A percentile compares a stretch with the other conserved stretches of the same genome.
phyloP scores from a whole-genome alignment of 2,329 filamentous ascomycete species.

The Myriosclerotinia curreyana region DNA sequence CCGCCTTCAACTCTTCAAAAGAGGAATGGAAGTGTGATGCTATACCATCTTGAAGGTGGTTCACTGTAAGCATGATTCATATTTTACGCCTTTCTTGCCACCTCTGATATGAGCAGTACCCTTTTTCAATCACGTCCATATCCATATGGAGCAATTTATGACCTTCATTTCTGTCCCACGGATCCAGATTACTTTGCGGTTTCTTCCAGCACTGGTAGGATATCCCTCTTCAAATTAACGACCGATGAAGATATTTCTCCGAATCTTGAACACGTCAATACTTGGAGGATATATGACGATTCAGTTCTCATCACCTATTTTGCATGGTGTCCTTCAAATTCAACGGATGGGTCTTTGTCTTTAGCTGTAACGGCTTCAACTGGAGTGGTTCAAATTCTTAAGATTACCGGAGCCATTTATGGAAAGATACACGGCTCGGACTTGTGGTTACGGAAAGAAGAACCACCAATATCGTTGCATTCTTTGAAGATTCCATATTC shows the following conservation, averaged over 20 bases:
- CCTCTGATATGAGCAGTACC: conserved; percentile 43
- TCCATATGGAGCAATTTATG: conserved; percentile 69
- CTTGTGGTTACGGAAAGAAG: conserved; percentile 7
- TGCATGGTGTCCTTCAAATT: conserved; percentile 23
- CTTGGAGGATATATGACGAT: conserved; percentile 49
- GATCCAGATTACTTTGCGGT: conserved; percentile 62
- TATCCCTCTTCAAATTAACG: conserved; percentile 60
- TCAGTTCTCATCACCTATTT: conserved; percentile 30
- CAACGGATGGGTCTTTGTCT: conserved; percentile 1
- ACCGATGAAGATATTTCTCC: conserved; percentile 22
- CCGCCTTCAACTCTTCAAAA: conserved; percentile 50
- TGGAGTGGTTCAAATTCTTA: conserved; percentile 19
- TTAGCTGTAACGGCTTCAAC: conserved; percentile 18
- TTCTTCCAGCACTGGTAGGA: conserved; percentile 71
- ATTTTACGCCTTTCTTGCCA: background rate
- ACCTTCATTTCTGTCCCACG: conserved; percentile 73
- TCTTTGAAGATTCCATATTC: conserved; percentile 19
- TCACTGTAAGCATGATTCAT: conserved; percentile 16
- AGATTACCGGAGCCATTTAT: conserved; percentile 14
- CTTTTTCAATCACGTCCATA: conserved; percentile 59
- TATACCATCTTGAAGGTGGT: conserved; percentile 18
- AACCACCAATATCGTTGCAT: conserved; percentile 15
- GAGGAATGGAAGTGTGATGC: conserved; percentile 69
- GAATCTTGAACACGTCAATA: conserved; percentile 42
- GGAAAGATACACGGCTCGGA: conserved; percentile 2